Conservation (phyloP, 176 grass and related monocot species). For the Oryza brachyantha region DNA sequence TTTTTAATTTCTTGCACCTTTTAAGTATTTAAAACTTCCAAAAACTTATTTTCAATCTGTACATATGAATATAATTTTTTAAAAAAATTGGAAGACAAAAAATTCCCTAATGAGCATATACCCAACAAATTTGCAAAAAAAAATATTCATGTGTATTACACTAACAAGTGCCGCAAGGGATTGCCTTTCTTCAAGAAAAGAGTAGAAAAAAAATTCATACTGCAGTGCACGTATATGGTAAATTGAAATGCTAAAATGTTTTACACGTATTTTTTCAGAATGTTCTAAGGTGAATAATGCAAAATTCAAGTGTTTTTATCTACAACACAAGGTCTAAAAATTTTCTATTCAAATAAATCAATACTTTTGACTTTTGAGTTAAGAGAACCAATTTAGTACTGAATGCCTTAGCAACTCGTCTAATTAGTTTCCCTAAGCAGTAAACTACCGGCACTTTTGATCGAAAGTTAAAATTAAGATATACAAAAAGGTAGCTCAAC, state of each 20-base stretch:
- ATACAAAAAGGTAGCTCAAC: too few species aligned
- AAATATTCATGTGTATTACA: background rate
- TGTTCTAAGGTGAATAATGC: background rate
- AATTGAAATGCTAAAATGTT: too few species aligned
- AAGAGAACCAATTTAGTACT: background rate
- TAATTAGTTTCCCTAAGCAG: background rate
- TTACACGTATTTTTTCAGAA: background rate
- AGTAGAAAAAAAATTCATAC: background rate
- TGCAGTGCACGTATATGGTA: background rate
- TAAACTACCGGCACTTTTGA: background rate
- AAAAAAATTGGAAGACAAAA: too few species aligned
- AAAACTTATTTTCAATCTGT: too few species aligned
- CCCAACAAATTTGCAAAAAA: too few species aligned
- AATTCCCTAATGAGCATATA: background rate
- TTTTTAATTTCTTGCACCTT: too few species aligned
- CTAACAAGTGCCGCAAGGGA: background rate
- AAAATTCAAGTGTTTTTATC: background rate
- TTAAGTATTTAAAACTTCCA: too few species aligned
- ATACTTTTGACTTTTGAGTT: background rate
- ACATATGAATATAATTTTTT: too few species aligned
- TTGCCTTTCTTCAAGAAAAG: background rate
- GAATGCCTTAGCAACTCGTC: background rate
- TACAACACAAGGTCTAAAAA: background rate
- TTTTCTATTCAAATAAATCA: background rate
- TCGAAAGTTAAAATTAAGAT: background rate